Base-by-base conservation (phyloP, 75 land plant genomes). In the Picea sitchensis region DNA sequence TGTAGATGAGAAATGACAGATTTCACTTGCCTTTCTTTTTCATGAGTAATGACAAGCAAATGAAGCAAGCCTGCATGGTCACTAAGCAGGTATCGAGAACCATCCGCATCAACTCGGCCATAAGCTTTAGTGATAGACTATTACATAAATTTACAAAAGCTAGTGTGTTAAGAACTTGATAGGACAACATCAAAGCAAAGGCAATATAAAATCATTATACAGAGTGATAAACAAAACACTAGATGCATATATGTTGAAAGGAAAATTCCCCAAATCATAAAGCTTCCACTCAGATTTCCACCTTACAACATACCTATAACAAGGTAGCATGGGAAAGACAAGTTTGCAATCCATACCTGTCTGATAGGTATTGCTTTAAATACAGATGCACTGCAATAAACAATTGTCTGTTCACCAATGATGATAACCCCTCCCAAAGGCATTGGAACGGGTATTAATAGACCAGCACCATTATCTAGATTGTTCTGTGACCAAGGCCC, bases 21-120 rank as follows among this genome's bases (percentile, higher is more conserved):
- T 18, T 17, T 81, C 41, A 62, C 64, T 76, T 21, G 92, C 99
- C 92, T 94, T 64, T 98, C 99, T 81, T 90, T 98, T 65, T 98
- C 99, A 89, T 98, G 98, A 31, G 89, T 92, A 76, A 98, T 98
- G 41, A 98, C 96, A 65, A 98, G 96, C 60, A 95, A 86, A 87
- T 92, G 90, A 61, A 98, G 91, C 77, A 85, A 84, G 36, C 99
- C 99, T 76, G 86, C 81, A 84, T 96, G 94, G 75, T 98, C 98
- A 83, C 99, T 88, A 75, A 98, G 92, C 80, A 98, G 80, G 75
- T 95, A 98, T 23, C 99, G 86, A 74, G 99, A 98, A 54, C 99
- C 99, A 90, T 98, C 99, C 65, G 99, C 91, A 92, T 98, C 99
- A 74, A 98, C 99, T 73, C 93, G 88, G 51, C 99, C 99, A 85